Percentiles rank a stretch among this genome's conserved stretches.
Conservation (phyloP, 1,139 yeast genomes). For the Blastobotrys petasosporus region DNA sequence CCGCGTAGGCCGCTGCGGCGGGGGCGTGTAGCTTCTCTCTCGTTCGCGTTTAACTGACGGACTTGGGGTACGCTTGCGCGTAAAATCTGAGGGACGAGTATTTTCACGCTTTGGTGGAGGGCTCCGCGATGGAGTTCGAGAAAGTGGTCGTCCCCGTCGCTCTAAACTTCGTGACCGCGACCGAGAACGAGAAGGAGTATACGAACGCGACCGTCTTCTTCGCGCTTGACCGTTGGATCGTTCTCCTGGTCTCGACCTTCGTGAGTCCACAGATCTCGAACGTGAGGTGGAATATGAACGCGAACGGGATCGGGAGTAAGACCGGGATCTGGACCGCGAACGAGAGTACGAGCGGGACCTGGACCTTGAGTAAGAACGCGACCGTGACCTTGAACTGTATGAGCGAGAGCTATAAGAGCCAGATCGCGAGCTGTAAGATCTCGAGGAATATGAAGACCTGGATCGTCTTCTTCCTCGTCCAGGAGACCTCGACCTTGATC, state of each 20-base stretch:
- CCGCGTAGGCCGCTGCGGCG: slow-evolving; percentile 14
- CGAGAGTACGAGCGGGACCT: slow-evolving; percentile 10
- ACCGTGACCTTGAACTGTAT: slow-evolving; percentile 13
- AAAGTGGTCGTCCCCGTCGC: slow-evolving; percentile 5
- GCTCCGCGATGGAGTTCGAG: slow-evolving; percentile 4
- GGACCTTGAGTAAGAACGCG: slow-evolving; percentile 20
- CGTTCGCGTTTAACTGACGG: neutral
- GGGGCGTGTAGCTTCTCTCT: slow-evolving; percentile 12
- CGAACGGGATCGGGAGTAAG: slow-evolving; percentile 15
- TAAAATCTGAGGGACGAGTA: slow-evolving; percentile 11
- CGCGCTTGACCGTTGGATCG: neutral
- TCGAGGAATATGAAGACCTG: slow-evolving; percentile 9
- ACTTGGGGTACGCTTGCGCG: slow-evolving; percentile 3
- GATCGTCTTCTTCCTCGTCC: slow-evolving; percentile 17
- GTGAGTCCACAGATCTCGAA: no score
- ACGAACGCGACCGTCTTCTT: slow-evolving; percentile 6
- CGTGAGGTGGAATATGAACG: slow-evolving; percentile 1
- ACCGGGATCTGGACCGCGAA: slow-evolving; percentile 7
- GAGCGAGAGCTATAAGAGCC: slow-evolving; percentile 13
- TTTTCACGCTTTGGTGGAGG: neutral
- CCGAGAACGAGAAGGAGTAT: slow-evolving; percentile 5
- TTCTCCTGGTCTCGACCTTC: slow-evolving; percentile 1
- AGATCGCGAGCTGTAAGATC: slow-evolving; percentile 12
- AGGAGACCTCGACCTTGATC: slow-evolving; percentile 12
- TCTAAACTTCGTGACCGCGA: slow-evolving; percentile 5